Conservation (phyloP, 305 asterid species). For the Solanum hybrid region DNA sequence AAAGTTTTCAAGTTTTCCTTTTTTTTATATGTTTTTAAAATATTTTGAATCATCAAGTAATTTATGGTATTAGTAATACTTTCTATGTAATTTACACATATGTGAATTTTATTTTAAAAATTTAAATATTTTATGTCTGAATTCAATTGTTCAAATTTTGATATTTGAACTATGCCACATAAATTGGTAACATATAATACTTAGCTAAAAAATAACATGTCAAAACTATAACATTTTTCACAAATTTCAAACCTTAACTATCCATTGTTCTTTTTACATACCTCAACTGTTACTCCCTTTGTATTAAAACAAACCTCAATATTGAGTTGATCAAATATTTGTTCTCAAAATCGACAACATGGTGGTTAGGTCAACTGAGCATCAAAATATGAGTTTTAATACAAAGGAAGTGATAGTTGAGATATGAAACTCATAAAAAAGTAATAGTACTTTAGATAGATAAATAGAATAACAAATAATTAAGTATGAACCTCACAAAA, state of each 20-base stretch:
- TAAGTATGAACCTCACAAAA: neutral
- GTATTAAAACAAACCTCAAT: too few species aligned
- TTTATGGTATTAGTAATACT: too few species aligned
- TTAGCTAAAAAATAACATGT: neutral
- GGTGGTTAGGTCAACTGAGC: neutral
- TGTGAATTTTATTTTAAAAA: too few species aligned
- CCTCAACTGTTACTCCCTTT: too few species aligned
- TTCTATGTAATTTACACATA: too few species aligned
- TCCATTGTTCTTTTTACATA: neutral
- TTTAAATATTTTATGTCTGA: neutral
- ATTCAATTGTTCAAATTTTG: neutral
- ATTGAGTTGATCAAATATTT: neutral
- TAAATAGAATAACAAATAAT: neutral
- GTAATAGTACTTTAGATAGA: neutral
- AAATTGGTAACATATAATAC: neutral
- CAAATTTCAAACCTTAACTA: neutral
- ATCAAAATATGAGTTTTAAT: neutral
- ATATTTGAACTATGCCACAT: neutral
- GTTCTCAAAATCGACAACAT: neutral
- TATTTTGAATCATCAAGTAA: neutral
- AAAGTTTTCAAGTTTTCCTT: neutral
- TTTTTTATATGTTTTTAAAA: too few species aligned
- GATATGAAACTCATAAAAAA: neutral
- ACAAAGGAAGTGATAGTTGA: neutral
- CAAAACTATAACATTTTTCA: neutral